Evolutionary conservation across 73 alveolate genomes (phyloP), one percentile per base, ranked within the genome.

Genomic region (Loxodes magnus): DNA sequence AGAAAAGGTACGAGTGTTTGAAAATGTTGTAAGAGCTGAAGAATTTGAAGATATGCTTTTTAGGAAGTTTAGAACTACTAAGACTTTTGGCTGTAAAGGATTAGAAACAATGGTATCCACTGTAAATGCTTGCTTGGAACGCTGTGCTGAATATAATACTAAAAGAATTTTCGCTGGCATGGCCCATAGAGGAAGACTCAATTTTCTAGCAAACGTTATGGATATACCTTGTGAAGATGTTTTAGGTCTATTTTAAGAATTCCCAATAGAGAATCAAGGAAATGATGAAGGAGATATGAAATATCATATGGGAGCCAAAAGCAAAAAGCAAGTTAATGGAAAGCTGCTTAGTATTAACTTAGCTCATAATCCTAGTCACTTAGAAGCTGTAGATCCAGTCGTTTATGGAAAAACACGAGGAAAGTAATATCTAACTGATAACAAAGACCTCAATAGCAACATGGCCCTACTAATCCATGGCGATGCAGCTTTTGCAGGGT

Each of bases 151-250:
- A 36, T 52, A 63, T 57, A 90, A 88, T 2, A 88, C 67, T 27
- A 83, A 73, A 56, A 65, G 78, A 49, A 73, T 77, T 39, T 87
- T 84, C 31, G 66, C 87, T 53, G 98, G 96, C 33, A 90, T 90
- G 98, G 95, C 98, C 9, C 98, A 90, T 56, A 83, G 98, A 77
- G 98, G 98, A 17, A 77, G 98, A 57, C 70, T 90, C 50, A 90
- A 88, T 51, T 90, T 87, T 7, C 82, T 90, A 30, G 88, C 91
- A 39, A 72, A 69, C 42, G 92, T 88, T 4, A 74, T 77, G 61
- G 71, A 80, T 41, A 87, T 76, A 66, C 86, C 91, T 26, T 58
- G 77, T 4, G 79, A 75, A 34, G 59, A 44, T 19, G 65, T 86
- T 39, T 82, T 86, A 54, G 74, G 60, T 12, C 81, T 68, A 44